A percentile compares a stretch with the other conserved stretches of the same genome.
phyloP scores from a whole-genome alignment of 2,329 filamentous ascomycete species.

The Scopulariopsis brevicaulis region DNA sequence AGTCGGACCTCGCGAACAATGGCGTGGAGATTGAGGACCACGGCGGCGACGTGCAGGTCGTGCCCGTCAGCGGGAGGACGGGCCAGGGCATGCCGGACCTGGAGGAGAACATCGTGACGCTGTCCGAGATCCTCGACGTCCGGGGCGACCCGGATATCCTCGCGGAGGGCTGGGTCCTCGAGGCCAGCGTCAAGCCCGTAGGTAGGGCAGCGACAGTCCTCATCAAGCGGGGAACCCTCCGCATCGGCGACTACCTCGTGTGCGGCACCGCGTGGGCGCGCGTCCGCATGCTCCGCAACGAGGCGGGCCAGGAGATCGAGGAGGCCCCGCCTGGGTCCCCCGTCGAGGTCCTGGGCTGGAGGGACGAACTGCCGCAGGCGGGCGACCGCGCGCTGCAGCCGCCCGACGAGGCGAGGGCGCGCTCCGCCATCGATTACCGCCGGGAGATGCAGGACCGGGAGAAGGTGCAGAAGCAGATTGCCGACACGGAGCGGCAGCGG shows the following conservation, averaged over 20 bases:
- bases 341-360: constrained; percentile 92
- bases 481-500: constrained; percentile 54
- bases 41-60: constrained; percentile 87
- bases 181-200: constrained; percentile 75
- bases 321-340: constrained; percentile 81
- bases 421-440: constrained; percentile 67
- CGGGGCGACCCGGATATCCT: constrained; percentile 66
- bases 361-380: constrained; percentile 65
- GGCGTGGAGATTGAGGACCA: constrained; percentile 90
- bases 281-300: constrained; percentile 75
- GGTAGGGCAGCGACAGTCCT: constrained; percentile 84
- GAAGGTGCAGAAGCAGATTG: constrained; percentile 70
- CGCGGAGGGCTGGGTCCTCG: constrained; percentile 88
- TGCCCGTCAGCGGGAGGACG: constrained; percentile 86
- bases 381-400: constrained; percentile 85
- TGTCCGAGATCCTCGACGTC: constrained; percentile 85
- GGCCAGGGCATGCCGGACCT: constrained; percentile 83
- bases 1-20: constrained; percentile 71
- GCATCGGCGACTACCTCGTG: constrained; percentile 70
- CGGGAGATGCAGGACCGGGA: constrained; percentile 59
- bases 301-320: constrained; percentile 60
- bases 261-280: constrained; percentile 83
- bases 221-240: constrained; percentile 76
- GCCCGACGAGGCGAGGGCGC: constrained; percentile 64
- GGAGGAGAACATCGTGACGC: constrained; percentile 78